Evolutionary conservation across 202 grass and related monocot genomes (phyloP).

Genomic region (Carex sylvatica): DNA sequence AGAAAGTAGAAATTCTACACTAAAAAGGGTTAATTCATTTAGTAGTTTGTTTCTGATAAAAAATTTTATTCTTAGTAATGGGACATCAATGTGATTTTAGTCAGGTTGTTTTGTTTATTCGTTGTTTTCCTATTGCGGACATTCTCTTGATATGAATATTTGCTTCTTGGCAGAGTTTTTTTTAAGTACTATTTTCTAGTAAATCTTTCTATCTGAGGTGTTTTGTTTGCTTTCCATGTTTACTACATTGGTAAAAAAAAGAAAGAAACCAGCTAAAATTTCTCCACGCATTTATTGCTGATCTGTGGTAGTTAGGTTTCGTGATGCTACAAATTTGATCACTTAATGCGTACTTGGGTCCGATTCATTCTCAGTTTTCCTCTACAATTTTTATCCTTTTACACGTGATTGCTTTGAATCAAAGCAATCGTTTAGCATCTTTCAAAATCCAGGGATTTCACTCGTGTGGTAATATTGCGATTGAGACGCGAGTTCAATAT

Average conservation of each 20-base stretch:
- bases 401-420: background rate
- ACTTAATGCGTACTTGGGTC: background rate
- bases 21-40: background rate
- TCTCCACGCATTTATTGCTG: background rate
- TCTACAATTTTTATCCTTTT: background rate
- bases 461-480: background rate
- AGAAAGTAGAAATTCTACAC: constrained; percentile 9
- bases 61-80: constrained; percentile 15
- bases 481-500: constrained; percentile 11
- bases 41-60: constrained; percentile 15
- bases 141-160: constrained; percentile 20
- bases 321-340: background rate
- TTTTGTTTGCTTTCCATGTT: background rate
- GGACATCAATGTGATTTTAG: constrained; percentile 6
- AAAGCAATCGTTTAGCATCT: background rate
- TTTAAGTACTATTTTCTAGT: background rate
- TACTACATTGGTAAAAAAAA: background rate
- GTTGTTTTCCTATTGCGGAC: background rate
- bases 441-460: background rate
- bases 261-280: background rate
- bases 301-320: background rate
- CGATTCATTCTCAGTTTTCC: background rate
- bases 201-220: background rate
- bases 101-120: constrained; percentile 5
- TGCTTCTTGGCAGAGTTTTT: background rate